Conservation (phyloP, 257 asterid genomes). For the Thymus mandschuricus region DNA sequence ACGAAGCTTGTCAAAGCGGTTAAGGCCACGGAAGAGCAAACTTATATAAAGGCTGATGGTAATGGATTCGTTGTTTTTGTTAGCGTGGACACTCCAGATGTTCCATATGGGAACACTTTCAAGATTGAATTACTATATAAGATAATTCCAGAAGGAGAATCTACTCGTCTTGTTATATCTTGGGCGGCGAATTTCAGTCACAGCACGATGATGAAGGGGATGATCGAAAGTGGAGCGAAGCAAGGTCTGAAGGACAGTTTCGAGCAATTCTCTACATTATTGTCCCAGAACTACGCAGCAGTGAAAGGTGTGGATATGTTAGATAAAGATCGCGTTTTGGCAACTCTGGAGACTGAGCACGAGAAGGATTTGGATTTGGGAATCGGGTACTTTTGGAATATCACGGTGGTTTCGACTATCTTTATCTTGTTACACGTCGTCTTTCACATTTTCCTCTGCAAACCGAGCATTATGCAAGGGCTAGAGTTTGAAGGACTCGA, state of each 20-base stretch:
- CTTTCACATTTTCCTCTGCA: constrained; percentile 62
- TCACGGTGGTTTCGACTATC: constrained; percentile 61
- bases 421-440: constrained; percentile 52
- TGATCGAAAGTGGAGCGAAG: constrained; percentile 78
- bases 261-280: constrained; percentile 58
- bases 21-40: constrained; percentile 83
- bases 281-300: constrained; percentile 53
- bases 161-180: constrained; percentile 65
- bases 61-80: constrained; percentile 62
- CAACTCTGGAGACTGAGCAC: constrained; percentile 54
- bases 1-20: constrained; percentile 76
- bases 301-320: constrained; percentile 37
- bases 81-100: constrained; percentile 80
- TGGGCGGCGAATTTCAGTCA: constrained; percentile 77
- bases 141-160: constrained; percentile 69
- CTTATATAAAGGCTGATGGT: constrained; percentile 54
- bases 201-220: constrained; percentile 75
- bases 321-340: constrained; percentile 62
- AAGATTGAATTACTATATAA: constrained; percentile 75
- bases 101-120: constrained; percentile 82
- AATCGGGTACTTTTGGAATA: constrained; percentile 63
- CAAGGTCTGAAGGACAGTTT: constrained; percentile 86
- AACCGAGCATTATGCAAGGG: constrained; percentile 53
- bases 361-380: constrained; percentile 57
- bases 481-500: constrained; percentile 76